These are phyloP conservation scores for Periconia sp. DNA, from an alignment of 2,329 filamentous ascomycete species.

Conservation along the genomic window DNA sequence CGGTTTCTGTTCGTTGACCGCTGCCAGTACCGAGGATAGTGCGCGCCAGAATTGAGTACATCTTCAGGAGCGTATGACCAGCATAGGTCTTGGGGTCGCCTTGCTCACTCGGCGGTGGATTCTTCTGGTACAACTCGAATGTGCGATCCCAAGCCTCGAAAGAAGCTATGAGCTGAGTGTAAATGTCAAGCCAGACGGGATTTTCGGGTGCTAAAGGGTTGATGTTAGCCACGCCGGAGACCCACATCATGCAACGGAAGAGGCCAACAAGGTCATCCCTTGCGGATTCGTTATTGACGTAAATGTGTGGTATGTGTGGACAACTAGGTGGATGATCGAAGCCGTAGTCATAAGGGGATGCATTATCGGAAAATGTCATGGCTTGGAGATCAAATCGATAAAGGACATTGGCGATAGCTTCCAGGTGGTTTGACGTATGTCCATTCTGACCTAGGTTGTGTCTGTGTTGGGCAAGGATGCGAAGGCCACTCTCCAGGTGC, in stretches of 20 bases:
- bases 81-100: slow-evolving; percentile 26
- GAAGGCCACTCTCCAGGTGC: slow-evolving; percentile 30
- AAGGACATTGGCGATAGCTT: slow-evolving; percentile 24
- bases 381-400: slow-evolving; percentile 34
- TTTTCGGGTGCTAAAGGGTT: slow-evolving; percentile 19
- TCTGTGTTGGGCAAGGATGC: slow-evolving; percentile 27
- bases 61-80: slow-evolving; percentile 26
- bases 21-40: slow-evolving; percentile 19
- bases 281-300: slow-evolving; percentile 20
- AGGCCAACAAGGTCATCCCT: slow-evolving; percentile 28
- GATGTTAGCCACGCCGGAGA: slow-evolving; percentile 22
- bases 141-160: slow-evolving; percentile 21
- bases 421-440: slow-evolving; percentile 7
- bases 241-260: slow-evolving; percentile 32
- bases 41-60: slow-evolving; percentile 24
- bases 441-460: not conserved
- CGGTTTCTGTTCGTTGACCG: slow-evolving; percentile 19
- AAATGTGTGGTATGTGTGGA: slow-evolving; percentile 20
- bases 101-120: slow-evolving; percentile 16
- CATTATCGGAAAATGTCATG: slow-evolving; percentile 34
- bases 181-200: slow-evolving; percentile 20
- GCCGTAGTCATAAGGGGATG: slow-evolving; percentile 26
- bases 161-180: slow-evolving; percentile 17
- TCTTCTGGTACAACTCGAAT: slow-evolving; percentile 22
- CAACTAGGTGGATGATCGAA: slow-evolving; percentile 21